A percentile compares a stretch with the other conserved stretches of the same genome.
phyloP scores from a whole-genome alignment of 345 rosid species.

The Salix caprea region DNA sequence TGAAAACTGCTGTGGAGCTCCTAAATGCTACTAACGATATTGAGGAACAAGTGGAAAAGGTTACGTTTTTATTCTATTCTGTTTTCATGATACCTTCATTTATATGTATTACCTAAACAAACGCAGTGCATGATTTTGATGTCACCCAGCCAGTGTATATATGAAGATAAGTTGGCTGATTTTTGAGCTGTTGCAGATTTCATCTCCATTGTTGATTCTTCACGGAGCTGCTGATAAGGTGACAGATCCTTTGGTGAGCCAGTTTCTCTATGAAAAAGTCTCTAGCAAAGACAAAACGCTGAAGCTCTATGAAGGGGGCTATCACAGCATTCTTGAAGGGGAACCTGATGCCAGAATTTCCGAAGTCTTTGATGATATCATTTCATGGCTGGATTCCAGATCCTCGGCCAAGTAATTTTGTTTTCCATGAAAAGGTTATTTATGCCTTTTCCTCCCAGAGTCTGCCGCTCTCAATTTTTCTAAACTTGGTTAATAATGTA shows the following conservation, averaged over 20 bases:
- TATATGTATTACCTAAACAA: neutral
- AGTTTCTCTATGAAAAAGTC: constrained; percentile 66
- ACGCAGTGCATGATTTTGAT: neutral
- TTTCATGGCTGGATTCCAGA: constrained; percentile 68
- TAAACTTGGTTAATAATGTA: neutral
- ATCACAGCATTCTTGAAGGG: constrained; percentile 90
- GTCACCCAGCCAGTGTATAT: neutral
- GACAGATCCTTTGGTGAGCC: constrained; percentile 77
- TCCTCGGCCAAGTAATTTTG: constrained; percentile 19
- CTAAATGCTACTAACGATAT: constrained; percentile 66
- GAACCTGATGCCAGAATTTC: constrained; percentile 72
- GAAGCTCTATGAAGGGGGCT: constrained; percentile 76
- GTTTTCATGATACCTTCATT: neutral
- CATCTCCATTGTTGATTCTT: constrained; percentile 79
- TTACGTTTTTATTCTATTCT: constrained; percentile 10
- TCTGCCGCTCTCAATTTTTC: neutral
- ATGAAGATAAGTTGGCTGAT: constrained; percentile 1
- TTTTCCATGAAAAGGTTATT: neutral
- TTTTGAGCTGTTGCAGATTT: constrained; percentile 41
- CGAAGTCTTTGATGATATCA: constrained; percentile 53
- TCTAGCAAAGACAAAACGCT: constrained; percentile 79
- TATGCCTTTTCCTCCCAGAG: neutral
- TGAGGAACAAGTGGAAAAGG: constrained; percentile 65
- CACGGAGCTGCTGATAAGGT: constrained; percentile 89
- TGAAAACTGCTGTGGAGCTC: constrained; percentile 78